Evolutionary conservation across 139 green algal species (phyloP).

Genomic region (Bryopsis sp.): DNA sequence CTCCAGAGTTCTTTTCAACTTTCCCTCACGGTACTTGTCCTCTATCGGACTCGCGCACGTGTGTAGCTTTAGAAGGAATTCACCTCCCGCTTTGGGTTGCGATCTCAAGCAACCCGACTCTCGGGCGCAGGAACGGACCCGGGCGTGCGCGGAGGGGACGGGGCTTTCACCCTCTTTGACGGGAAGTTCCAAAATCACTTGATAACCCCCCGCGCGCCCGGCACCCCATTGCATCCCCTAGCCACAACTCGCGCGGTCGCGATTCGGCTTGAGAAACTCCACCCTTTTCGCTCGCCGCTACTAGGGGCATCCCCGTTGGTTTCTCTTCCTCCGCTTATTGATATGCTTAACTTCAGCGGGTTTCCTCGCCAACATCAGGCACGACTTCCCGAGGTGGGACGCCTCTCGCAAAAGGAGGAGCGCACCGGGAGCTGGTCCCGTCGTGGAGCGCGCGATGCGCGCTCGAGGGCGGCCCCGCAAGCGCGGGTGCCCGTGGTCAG

Average conservation of each 20-base stretch:
- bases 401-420: too few species aligned
- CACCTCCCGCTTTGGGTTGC: conserved; percentile 86
- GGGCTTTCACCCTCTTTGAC: too few species aligned
- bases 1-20: conserved; percentile 97
- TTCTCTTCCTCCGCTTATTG: conserved; percentile 93
- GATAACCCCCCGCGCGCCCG: too few species aligned
- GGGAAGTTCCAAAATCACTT: too few species aligned
- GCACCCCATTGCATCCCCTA: too few species aligned
- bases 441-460: too few species aligned
- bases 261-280: too few species aligned
- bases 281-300: conserved; percentile 84
- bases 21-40: conserved; percentile 95
- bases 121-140: conserved; percentile 19
- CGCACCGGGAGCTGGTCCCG: too few species aligned
- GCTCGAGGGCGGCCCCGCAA: too few species aligned
- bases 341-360: conserved; percentile 93
- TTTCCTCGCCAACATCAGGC: conserved; percentile 51
- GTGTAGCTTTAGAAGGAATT: conserved; percentile 93
- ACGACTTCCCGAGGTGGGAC: not conserved
- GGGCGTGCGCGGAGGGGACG: too few species aligned
- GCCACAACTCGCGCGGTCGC: too few species aligned
- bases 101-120: conserved; percentile 90
- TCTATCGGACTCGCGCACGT: conserved; percentile 86
- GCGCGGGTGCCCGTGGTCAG: too few species aligned
- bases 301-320: conserved; percentile 89